Evolutionary conservation across 1,139 yeast species (phyloP).

Genomic region (Sugiyamaella japonica): DNA sequence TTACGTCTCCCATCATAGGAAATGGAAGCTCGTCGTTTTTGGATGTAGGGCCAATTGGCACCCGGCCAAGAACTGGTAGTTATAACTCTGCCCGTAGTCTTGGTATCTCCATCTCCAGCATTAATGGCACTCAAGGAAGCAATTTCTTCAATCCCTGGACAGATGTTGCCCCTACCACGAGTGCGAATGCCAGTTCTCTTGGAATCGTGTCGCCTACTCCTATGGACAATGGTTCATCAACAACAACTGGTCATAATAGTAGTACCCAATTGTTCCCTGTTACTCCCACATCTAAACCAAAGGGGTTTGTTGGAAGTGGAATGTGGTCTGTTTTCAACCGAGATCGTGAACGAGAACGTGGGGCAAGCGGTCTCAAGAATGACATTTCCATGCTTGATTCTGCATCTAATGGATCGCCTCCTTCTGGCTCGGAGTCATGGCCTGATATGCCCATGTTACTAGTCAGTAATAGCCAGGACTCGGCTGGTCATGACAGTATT

Average conservation of each 20-base stretch:
- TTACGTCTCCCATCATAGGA: background rate
- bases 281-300: constrained; percentile 10
- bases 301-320: constrained; percentile 14
- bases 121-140: constrained; percentile 18
- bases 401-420: constrained; percentile 4
- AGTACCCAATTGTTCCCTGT: background rate
- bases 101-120: constrained; percentile 14
- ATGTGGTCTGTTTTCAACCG: constrained; percentile 20
- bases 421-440: constrained; percentile 6
- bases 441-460: constrained; percentile 23
- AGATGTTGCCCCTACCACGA: constrained; percentile 15
- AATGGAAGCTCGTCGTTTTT: background rate
- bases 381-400: constrained; percentile 10
- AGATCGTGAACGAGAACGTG: constrained; percentile 9
- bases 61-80: constrained; percentile 31
- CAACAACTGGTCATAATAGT: no score
- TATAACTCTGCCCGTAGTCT: constrained; percentile 26
- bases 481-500: constrained; percentile 13
- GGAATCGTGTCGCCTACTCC: constrained; percentile 5
- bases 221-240: background rate
- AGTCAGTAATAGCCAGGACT: constrained; percentile 21
- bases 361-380: constrained; percentile 2
- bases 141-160: constrained; percentile 32
- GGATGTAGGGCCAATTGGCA: constrained; percentile 28
- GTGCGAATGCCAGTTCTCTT: constrained; percentile 5